phyloP scores from a whole-genome alignment of 148 eudicot species.

The Rhododendron mucronatum region DNA sequence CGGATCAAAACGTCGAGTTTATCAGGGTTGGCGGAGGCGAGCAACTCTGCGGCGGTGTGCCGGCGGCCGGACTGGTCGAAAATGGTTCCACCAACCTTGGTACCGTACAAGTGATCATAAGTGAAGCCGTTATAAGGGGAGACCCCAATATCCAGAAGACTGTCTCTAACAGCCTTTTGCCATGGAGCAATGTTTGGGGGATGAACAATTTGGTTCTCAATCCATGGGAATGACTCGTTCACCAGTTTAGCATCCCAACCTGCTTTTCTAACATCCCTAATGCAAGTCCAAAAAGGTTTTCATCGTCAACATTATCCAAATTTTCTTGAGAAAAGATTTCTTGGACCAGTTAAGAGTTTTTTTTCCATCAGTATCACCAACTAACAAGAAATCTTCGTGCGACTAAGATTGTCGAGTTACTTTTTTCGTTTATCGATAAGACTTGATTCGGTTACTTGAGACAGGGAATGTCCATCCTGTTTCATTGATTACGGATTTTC shows the following conservation, averaged over 20 bases:
- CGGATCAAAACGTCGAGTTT: constrained; percentile 63
- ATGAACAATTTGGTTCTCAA: constrained; percentile 74
- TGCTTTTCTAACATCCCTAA: constrained; percentile 44
- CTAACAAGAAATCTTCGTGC: not conserved
- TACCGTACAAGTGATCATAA: constrained; percentile 80
- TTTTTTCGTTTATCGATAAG: too few relatives aligned
- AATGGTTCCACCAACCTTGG: constrained; percentile 94
- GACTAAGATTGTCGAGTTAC: not conserved
- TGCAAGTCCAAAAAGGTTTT: not conserved
- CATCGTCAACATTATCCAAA: too few relatives aligned
- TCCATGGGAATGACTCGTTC: constrained; percentile 82
- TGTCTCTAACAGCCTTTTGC: constrained; percentile 69
- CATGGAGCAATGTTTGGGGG: constrained; percentile 56
- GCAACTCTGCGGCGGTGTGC: constrained; percentile 82
- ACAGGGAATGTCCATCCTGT: too few relatives aligned
- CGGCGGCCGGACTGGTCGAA: constrained; percentile 69
- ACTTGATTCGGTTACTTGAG: too few relatives aligned
- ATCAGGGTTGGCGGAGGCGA: constrained; percentile 51
- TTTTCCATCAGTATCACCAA: not conserved
- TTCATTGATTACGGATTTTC: not conserved
- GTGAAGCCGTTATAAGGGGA: constrained; percentile 87
- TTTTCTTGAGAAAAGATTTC: not conserved
- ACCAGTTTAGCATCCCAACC: constrained; percentile 87
- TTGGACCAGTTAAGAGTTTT: not conserved
- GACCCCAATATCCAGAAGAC: constrained; percentile 71